These are phyloP conservation scores for Talaromyces atroroseus DNA, from an alignment of 2,329 filamentous ascomycete species.

Conservation along the genomic window DNA sequence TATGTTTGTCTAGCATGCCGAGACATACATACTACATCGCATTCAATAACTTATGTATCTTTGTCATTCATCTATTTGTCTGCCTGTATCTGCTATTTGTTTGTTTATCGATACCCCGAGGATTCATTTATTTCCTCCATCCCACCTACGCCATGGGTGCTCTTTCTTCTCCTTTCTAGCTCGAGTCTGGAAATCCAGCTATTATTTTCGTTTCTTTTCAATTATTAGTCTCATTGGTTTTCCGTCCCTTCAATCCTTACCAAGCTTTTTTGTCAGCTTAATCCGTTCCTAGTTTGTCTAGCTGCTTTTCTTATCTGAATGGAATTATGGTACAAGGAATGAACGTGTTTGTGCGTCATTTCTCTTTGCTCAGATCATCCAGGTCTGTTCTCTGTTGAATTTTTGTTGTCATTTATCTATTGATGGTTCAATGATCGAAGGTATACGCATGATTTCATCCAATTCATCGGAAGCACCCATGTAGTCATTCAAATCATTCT, in stretches of 20 bases:
- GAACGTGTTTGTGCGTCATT: background rate
- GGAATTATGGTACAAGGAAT: background rate
- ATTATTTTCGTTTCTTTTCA: background rate
- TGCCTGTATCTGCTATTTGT: background rate
- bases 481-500: too few species aligned
- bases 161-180: background rate
- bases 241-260: background rate
- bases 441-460: background rate
- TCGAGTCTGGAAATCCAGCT: background rate
- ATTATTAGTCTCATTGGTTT: too few species aligned
- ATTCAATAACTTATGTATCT: background rate
- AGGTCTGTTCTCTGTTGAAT: background rate
- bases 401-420: background rate
- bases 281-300: background rate
- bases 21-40: background rate
- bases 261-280: background rate
- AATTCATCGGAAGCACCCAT: background rate
- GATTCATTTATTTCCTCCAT: background rate
- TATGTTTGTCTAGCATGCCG: background rate
- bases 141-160: background rate
- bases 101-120: background rate
- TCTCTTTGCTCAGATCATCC: background rate
- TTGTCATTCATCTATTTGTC: slow-evolving; percentile 1
- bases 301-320: background rate
- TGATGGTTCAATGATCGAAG: background rate